These are phyloP conservation scores for Diaporthe sp. DNA, from an alignment of 2,329 filamentous ascomycete genomes.

Conservation along the genomic window DNA sequence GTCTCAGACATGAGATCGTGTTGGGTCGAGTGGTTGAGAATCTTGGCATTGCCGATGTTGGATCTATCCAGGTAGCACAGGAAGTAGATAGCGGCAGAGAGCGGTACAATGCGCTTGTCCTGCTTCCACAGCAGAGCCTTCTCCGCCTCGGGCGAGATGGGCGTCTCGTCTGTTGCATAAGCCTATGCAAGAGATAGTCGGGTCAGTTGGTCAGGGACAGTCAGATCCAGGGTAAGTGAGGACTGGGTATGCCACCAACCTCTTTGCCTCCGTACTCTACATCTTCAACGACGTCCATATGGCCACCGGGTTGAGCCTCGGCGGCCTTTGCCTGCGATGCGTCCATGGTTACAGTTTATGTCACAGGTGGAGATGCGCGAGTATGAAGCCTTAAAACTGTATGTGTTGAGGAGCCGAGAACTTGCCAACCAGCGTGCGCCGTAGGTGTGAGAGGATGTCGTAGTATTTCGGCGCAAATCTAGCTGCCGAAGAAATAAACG, in stretches of 20 bases:
- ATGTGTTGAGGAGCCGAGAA: not conserved
- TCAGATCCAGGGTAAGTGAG: not conserved
- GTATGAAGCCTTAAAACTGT: not conserved
- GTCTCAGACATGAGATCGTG: conserved; percentile 71
- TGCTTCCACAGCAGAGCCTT: conserved; percentile 49
- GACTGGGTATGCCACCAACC: not conserved
- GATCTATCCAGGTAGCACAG: conserved; percentile 67
- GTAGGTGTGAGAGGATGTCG: not conserved
- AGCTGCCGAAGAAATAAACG: not conserved
- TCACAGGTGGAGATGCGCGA: not conserved
- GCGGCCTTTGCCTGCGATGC: not conserved
- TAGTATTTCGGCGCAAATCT: not conserved
- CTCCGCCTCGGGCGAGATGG: conserved; percentile 25
- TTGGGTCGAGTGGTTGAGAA: conserved; percentile 66
- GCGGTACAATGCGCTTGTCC: conserved; percentile 63
- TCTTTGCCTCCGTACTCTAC: conserved; percentile 27
- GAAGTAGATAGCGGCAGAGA: conserved; percentile 64
- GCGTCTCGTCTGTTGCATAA: not conserved
- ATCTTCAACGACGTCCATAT: conserved; percentile 19
- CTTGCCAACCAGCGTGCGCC: not conserved
- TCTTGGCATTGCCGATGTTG: conserved; percentile 73
- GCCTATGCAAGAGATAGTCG: not conserved
- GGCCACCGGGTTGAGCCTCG: conserved; percentile 12
- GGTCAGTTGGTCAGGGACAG: not conserved
- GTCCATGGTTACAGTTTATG: not conserved